Conservation (phyloP, 352 stramenopile species). For the Pythium inflatum region DNA sequence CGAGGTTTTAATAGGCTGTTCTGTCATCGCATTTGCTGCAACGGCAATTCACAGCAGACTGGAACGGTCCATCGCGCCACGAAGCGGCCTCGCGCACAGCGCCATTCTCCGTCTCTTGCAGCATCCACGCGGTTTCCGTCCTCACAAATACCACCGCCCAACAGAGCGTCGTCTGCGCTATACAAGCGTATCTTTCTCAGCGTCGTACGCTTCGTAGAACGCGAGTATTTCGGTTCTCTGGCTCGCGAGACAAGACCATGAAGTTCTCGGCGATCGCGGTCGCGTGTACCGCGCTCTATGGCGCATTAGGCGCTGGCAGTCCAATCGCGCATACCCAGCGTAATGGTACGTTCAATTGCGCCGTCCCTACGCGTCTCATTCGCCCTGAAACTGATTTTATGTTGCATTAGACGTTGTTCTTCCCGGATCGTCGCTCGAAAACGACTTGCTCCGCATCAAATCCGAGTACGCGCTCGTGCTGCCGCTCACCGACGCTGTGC, state of each 20-base stretch:
- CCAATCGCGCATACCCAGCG: constrained; percentile 7
- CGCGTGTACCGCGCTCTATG: constrained; percentile 12
- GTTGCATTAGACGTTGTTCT: constrained; percentile 25
- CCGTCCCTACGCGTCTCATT: not conserved
- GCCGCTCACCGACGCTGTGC: constrained; percentile 51
- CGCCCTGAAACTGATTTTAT: not conserved
- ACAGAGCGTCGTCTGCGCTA: not conserved
- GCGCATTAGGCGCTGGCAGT: not conserved
- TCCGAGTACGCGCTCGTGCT: constrained; percentile 36
- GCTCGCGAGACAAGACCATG: not conserved
- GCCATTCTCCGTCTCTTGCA: not conserved
- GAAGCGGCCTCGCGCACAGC: not conserved
- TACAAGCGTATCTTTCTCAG: not conserved
- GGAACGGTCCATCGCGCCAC: not conserved
- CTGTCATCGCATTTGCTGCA: constrained; percentile 12
- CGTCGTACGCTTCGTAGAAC: not conserved
- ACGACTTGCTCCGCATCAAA: constrained; percentile 37
- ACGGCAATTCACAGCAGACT: not conserved
- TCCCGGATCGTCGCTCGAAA: constrained; percentile 26
- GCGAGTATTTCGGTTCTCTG: not conserved
- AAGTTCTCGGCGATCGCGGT: not conserved
- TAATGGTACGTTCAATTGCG: constrained; percentile 20
- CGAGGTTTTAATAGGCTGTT: constrained; percentile 9
- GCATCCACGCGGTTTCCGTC: not conserved
- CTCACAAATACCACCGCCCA: not conserved